A percentile compares a stretch with the other conserved stretches of the same genome.
phyloP scores from a whole-genome alignment of 2,329 filamentous ascomycete species.

The Cordyceps sp. region DNA sequence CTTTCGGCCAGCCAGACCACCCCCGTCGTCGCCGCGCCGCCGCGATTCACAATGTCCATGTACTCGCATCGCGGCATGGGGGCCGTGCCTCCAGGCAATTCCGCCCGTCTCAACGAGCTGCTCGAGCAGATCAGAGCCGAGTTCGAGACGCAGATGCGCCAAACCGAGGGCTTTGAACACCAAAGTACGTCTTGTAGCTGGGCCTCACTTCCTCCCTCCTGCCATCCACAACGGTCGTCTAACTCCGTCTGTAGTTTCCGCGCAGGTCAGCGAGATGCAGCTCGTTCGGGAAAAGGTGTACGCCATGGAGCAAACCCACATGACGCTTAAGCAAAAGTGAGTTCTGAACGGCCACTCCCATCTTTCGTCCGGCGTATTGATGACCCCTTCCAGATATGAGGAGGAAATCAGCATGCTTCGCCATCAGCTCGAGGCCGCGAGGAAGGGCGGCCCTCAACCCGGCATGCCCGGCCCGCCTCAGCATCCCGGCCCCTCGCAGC shows the following conservation, averaged over 20 bases:
- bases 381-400: conserved; percentile 57
- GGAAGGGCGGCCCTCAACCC: conserved; percentile 41
- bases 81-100: conserved; percentile 40
- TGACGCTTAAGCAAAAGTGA: conserved; percentile 82
- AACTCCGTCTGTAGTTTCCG: conserved; percentile 50
- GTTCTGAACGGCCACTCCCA: conserved; percentile 10
- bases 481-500: conserved; percentile 65
- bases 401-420: conserved; percentile 75
- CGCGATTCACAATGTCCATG: conserved; percentile 48
- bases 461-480: conserved; percentile 52
- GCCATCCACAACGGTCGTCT: too few species aligned
- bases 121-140: conserved; percentile 81
- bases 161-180: conserved; percentile 77
- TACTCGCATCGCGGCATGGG: conserved; percentile 82
- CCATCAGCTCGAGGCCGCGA: conserved; percentile 68
- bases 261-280: conserved; percentile 89
- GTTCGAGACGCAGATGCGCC: conserved; percentile 71
- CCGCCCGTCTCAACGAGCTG: conserved; percentile 68
- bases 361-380: background rate
- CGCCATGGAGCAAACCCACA: conserved; percentile 77
- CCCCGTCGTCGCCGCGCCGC: background rate
- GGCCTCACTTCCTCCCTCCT: too few species aligned
- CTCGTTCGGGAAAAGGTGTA: conserved; percentile 88
- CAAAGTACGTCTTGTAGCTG: conserved; percentile 69
- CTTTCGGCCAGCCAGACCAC: too few species aligned